Base-by-base conservation (phyloP, 2,329 filamentous ascomycete genomes). In the Nothophoma quercina region DNA sequence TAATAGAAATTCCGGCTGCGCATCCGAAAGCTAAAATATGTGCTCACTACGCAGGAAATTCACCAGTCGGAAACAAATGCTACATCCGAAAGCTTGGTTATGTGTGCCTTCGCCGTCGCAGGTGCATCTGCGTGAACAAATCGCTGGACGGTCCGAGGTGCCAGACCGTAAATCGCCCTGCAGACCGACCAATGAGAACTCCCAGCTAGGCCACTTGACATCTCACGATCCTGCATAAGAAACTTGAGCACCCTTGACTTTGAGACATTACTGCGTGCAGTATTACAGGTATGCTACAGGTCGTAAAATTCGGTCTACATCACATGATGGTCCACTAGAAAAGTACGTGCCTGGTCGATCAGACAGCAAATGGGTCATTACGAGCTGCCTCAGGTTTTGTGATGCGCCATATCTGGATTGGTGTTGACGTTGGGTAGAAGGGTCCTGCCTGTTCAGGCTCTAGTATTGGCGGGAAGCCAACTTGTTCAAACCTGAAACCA, bases 371-470 rank as follows among this genome's bases (percentile, higher is more conserved):
- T 41, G 58, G 46, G 32, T 70, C 64, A 40, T 54, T 42, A 28
- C 28, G 29, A 22, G 46, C 46, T 41, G 44, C 39, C 54, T 61
- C 62, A 35, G 42, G 49, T 56, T 60, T 69, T 23, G 64, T 72
- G 57, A 81, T 76, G 54, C 65, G 67, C 68, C 78, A 83, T 42
- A 88, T 83, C 59, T 81, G 81, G 56, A 89, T 87, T 5, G 82
- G 81, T 4, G 83, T 81, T n/a, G 74, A 59, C 49, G 84, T 82
- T 56, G 77, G 80, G 72, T 88, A 89, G 64, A 89, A 89, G 4
- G 87, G 87, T 1, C 87, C 87, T 18, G 74, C 69, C 65, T 89
- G 86, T 53, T 75, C 62, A 33, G 64, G 46, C 56, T 69, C 68
- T 54, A 65, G 65, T 30, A 67, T 56, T 55, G 65, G 60, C 56